Evolutionary conservation across 2,329 filamentous ascomycete species (phyloP).

Genomic region (Cladophialophora immunda): DNA sequence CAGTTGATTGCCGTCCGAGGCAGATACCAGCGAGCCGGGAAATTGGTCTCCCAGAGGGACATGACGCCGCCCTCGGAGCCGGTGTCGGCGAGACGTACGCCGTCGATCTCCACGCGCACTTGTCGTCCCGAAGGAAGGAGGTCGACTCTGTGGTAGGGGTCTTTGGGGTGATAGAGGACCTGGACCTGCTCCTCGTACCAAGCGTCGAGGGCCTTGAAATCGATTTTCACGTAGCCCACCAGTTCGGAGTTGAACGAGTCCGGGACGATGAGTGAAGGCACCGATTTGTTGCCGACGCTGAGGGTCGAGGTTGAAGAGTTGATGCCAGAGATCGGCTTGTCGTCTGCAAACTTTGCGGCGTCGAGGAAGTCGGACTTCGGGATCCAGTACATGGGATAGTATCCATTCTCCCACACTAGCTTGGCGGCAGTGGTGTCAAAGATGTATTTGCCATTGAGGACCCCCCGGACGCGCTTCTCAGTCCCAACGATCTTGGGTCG

Average conservation of each 20-base stretch:
- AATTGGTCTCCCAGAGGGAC: constrained; percentile 41
- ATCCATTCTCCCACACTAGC: constrained; percentile 41
- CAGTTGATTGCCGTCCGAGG: constrained; percentile 40
- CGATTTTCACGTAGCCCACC: constrained; percentile 40
- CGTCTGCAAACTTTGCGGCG: constrained; percentile 38
- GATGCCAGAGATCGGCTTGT: constrained; percentile 37
- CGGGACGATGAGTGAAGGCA: constrained; percentile 33
- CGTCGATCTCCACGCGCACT: constrained; percentile 38
- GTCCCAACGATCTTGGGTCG: constrained; percentile 36
- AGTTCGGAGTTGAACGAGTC: constrained; percentile 37
- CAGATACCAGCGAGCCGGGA: constrained; percentile 41
- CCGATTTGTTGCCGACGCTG: constrained; percentile 30
- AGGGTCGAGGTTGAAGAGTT: constrained; percentile 34
- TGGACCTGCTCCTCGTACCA: constrained; percentile 40
- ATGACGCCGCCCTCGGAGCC: constrained; percentile 38
- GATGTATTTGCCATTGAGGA: constrained; percentile 39
- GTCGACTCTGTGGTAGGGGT: constrained; percentile 42
- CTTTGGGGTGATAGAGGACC: constrained; percentile 40
- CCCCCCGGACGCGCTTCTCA: constrained; percentile 39
- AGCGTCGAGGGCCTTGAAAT: constrained; percentile 40
- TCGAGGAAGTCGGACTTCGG: constrained; percentile 31
- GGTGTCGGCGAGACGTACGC: constrained; percentile 39
- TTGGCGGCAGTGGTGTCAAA: constrained; percentile 40
- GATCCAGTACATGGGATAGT: constrained; percentile 40
- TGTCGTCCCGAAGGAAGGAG: constrained; percentile 38